Percentiles rank a stretch among this genome's conserved stretches.
phyloP scores from a whole-genome alignment of 2,329 filamentous ascomycete species.

The Penicillium janthinellum region DNA sequence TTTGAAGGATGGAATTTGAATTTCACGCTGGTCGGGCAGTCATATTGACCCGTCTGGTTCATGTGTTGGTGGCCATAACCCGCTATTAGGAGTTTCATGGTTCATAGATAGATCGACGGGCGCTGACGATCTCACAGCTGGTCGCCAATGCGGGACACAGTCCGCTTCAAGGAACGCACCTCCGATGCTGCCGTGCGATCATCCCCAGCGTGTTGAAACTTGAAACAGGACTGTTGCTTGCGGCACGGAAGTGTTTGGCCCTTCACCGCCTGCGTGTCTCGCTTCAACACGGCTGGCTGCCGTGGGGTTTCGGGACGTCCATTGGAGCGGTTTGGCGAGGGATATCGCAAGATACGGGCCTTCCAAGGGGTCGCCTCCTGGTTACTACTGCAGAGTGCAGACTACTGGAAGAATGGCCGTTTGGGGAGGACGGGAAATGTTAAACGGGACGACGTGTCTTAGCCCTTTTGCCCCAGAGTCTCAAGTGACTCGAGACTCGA shows the following conservation, averaged over 20 bases:
- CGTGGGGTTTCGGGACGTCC: conserved; percentile 4
- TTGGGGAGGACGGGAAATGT: not conserved
- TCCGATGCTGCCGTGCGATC: conserved; percentile 11
- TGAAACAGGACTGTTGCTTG: conserved; percentile 4
- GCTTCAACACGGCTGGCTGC: conserved; percentile 8
- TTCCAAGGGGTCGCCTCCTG: not conserved
- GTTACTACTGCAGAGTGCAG: not conserved
- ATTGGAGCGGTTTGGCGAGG: not conserved
- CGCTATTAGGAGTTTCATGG: not conserved
- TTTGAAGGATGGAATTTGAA: not conserved
- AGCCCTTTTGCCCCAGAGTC: not conserved
- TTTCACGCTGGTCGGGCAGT: not conserved
- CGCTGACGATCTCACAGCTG: not conserved
- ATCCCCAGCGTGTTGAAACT: conserved; percentile 3
- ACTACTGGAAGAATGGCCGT: not conserved
- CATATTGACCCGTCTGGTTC: not conserved
- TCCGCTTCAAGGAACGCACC: conserved; percentile 18
- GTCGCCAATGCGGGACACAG: not conserved
- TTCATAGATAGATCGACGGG: not conserved
- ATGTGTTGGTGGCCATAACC: not conserved
- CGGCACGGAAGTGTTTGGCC: not conserved
- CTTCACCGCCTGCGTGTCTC: conserved; percentile 13
- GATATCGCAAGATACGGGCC: not conserved
- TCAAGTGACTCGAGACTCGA: not conserved
- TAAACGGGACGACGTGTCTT: not conserved